Base-by-base conservation (phyloP, 2,329 filamentous ascomycete species). In the Aureobasidium sp. region DNA sequence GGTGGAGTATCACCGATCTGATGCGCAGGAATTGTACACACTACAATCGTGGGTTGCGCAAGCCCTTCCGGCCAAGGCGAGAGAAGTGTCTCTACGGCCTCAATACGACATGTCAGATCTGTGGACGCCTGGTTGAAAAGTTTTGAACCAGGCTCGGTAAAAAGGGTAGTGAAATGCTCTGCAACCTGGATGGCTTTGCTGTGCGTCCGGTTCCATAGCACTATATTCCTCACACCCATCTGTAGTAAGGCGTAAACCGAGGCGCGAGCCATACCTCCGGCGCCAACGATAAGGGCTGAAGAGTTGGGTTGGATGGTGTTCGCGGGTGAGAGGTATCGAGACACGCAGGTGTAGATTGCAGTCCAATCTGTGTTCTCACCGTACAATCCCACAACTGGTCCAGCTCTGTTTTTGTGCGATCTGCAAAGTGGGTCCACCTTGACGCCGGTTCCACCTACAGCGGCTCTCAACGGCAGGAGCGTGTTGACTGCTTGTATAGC, bases 331-430 rank as follows among this genome's bases (percentile, higher is more conserved):
- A 94, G 81, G 2, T 91, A 91, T 38, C 91, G 85, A 8, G 90
- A 86, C 48, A 95, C 87, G 73, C 91, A 94, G 4, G 90, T 91
- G 62, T 90, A 83, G 48, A 95, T 92, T 7, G 92, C 92, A 40
- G 94, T 91, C 90, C 92, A 95, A 75, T 95, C 92, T 0, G 92
- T 94, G 67, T 95, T 95, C 66, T 94, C 91, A 1, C 92, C 93
- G 68, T 93, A 93, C 0, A 94, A 81, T 0, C 90, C 91, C 68
- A 87, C 86, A 9, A 93, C 87, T 0, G 89, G 87, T 0, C 92
- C 91, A 1, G 89, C 85, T 50, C 88, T 84, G 68, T 90, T 90
- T 66, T 90, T 85, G 23, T 33, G 18, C 2, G n/a, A 48, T 20
- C 42, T 29, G 16, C 56, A 48, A 20, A 23, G 11, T 4, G 51